Base-by-base conservation (phyloP, 139 green algal genomes). In the Closterium sp. region DNA sequence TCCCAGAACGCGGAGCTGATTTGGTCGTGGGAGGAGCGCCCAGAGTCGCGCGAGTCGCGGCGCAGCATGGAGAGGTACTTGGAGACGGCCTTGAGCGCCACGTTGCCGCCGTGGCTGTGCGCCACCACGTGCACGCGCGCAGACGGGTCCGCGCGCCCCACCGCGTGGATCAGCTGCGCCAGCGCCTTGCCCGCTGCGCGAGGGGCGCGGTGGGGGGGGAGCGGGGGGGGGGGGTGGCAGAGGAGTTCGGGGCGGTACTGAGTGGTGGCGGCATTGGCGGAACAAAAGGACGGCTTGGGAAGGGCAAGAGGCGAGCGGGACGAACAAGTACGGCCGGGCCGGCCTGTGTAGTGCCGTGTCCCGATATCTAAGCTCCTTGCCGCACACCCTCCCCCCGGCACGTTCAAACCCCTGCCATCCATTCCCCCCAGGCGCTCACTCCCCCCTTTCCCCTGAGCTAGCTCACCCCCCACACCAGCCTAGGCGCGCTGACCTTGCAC, bases 101-200 rank as follows among this genome's bases (percentile, higher is more conserved):
- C 90, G 32, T 93, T 93, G 2, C 90, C 90, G n/a, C 90, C 90
- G 85, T 93, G 90, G n/a, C 84, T 91, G 31, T 93, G 90, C 29
- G 90, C 90, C 28, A 93, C 28, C 7, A 93, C 7, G 87, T 93
- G 90, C 32, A 93, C 88, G 38, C 90, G 90, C 45, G 90, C 90
- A 19, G 90, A 85, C 28, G 90, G 90, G 87, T 93, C 90, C 84
- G 29, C 27, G 28, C 73, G 62, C 17, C 31, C 90, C 9, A 93
- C 90, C 1, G 24, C 19, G 31, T 90, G 27, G 73, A 93, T 50
- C 87, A 93, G 45, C 85, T n/a, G 45, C 21, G 29, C 90, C 28
- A 93, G 84, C 1, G 31, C 28, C 70, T 90, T 84, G 24, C 84
- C 90, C 50, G 31, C 90, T 92, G 90, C 24, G 62, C 17, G 9